phyloP scores from a whole-genome alignment of 257 asterid species.

The Dorcoceras hygrometricum region DNA sequence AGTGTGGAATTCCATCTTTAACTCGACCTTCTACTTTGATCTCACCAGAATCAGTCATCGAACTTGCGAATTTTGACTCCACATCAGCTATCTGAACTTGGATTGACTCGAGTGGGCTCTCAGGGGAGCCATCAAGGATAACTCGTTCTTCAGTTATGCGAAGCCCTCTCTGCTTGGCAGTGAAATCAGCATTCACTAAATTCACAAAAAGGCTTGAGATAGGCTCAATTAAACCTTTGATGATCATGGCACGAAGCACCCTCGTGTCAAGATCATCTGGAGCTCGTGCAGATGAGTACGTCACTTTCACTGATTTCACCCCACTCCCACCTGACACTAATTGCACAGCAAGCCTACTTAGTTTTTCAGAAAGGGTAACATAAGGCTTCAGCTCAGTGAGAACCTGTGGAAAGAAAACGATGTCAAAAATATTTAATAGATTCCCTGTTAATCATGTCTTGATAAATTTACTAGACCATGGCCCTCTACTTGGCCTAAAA shows the following conservation, averaged over 20 bases:
- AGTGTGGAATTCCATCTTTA: slow-evolving; percentile 60
- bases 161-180: slow-evolving; percentile 70
- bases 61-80: slow-evolving; percentile 67
- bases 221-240: slow-evolving; percentile 67
- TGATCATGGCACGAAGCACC: slow-evolving; percentile 67
- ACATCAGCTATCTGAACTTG: slow-evolving; percentile 69
- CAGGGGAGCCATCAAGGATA: slow-evolving; percentile 57
- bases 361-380: slow-evolving; percentile 59
- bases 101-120: slow-evolving; percentile 54
- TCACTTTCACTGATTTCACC: slow-evolving; percentile 49
- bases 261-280: slow-evolving; percentile 72
- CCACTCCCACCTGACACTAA: slow-evolving; percentile 72
- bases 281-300: slow-evolving; percentile 62
- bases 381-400: slow-evolving; percentile 57
- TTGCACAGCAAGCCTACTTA: slow-evolving; percentile 68
- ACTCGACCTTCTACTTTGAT: slow-evolving; percentile 61
- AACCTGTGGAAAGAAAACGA: slow-evolving; percentile 37
- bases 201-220: slow-evolving; percentile 52
- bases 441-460: background rate
- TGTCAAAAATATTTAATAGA: background rate
- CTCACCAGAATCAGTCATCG: slow-evolving; percentile 57
- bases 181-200: slow-evolving; percentile 67
- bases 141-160: slow-evolving; percentile 60
- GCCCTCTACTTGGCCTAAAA: background rate
- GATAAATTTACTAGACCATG: background rate